Base-by-base conservation (phyloP, 352 stramenopile genomes). In the Phytophthora hibernalis region DNA sequence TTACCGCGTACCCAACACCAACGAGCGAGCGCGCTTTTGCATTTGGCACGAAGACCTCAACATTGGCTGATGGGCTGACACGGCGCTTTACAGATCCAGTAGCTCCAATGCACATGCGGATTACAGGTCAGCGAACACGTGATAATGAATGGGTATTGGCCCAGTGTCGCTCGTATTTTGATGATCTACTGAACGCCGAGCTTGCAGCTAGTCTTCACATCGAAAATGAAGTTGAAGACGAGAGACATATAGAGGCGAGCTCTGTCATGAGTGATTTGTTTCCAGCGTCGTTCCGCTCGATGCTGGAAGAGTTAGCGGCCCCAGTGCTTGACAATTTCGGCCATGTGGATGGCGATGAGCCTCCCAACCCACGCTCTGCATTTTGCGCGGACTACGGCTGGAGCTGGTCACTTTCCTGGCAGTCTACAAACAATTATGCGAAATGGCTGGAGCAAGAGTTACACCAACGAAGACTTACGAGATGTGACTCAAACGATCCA, bases 121-220 rank as follows among this genome's bases (percentile, higher is more conserved):
- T 75, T 43, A 37, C 45, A 31, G 62, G 68, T 12, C 68, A 69
- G 35, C 55, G 52, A 66, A 65, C 48, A 26, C 52, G 55, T 22
- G 83, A 94, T 43, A 69, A 80, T 4, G 77, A 89, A 20, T 94
- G 83, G 82, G 61, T 91, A 0, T 63, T 91, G 5, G 54, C 53
- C 1, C 80, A 91, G 56, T 90, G 89, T 38, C 82, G 83, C 50
- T 52, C 50, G 12, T 91, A 89, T 65, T 90, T 90, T 62, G 80
- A 90, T 26, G 68, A 81, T 13, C 80, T 92, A 35, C 26, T 89
- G 16, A 64, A 82, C 12, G 71, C 79, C 30, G 74, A 74, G 26
- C 15, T 74, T 55, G n/a, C 75, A 65, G 68, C 72, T 56, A 38
- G 53, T 47, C 8, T 64, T 76, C 13, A 56, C 28, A 37, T 37